These are phyloP conservation scores for Rhododendron simsii DNA, from an alignment of 148 eudicot genomes.

Conservation along the genomic window DNA sequence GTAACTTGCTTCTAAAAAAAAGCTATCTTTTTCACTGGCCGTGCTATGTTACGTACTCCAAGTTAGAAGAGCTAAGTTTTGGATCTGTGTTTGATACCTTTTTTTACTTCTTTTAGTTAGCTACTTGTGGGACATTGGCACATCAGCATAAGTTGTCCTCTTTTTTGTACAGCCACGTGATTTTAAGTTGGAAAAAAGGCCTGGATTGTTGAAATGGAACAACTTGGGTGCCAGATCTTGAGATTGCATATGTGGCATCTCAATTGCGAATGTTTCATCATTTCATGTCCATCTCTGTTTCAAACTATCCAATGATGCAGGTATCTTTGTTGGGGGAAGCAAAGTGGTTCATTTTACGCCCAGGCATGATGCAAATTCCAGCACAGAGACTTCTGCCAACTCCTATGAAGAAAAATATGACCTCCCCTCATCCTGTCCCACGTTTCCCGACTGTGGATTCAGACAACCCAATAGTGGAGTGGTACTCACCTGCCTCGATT, in stretches of 20 bases:
- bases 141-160: neutral
- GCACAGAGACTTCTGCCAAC: constrained; percentile 26
- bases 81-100: neutral
- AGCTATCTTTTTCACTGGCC: neutral
- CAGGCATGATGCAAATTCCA: constrained; percentile 23
- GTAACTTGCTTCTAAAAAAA: neutral
- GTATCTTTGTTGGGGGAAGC: constrained; percentile 90
- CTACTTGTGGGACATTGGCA: neutral
- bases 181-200: neutral
- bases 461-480: constrained; percentile 79
- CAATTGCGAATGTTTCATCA: neutral
- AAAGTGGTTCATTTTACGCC: constrained; percentile 95
- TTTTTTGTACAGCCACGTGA: neutral
- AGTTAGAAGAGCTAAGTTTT: neutral
- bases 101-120: neutral
- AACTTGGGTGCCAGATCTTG: neutral
- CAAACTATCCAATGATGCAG: constrained; percentile 34
- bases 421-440: constrained; percentile 53
- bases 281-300: neutral
- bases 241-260: neutral
- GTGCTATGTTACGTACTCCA: neutral
- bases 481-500: constrained; percentile 76
- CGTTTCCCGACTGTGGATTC: constrained; percentile 92
- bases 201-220: neutral
- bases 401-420: constrained; percentile 20